Evolutionary conservation across 2,329 filamentous ascomycete species (phyloP).

Genomic region (Zelopaecilomyces penicillatus): DNA sequence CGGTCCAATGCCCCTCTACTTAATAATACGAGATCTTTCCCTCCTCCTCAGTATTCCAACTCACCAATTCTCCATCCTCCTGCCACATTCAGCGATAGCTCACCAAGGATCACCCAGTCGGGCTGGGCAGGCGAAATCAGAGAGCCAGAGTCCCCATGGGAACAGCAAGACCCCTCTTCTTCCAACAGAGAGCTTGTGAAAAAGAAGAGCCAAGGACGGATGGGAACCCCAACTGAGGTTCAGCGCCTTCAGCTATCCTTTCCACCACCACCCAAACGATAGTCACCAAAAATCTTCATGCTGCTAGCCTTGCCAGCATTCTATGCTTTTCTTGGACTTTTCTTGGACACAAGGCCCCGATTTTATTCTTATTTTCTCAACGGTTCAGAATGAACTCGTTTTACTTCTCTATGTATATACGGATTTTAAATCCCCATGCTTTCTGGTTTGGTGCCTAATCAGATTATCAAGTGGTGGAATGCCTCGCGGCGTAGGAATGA

Average conservation of each 20-base stretch:
- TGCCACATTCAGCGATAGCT: background rate
- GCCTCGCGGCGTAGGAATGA: too few species aligned
- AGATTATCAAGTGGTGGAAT: too few species aligned
- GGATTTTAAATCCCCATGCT: too few species aligned
- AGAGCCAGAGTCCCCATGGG: slow-evolving; percentile 1
- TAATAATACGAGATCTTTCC: slow-evolving; percentile 14
- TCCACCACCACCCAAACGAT: slow-evolving; percentile 27
- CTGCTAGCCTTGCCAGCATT: background rate
- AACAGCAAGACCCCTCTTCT: slow-evolving; percentile 1
- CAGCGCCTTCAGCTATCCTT: slow-evolving; percentile 25
- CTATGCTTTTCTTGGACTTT: background rate
- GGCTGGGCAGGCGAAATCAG: slow-evolving; percentile 3
- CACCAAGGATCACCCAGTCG: slow-evolving; percentile 1
- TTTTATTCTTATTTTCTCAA: too few species aligned
- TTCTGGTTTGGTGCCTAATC: too few species aligned
- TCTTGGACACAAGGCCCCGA: too few species aligned
- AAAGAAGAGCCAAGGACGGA: slow-evolving; percentile 2
- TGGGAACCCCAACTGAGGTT: slow-evolving; percentile 4
- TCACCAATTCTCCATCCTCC: background rate
- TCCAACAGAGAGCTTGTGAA: slow-evolving; percentile 1
- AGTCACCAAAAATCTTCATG: background rate
- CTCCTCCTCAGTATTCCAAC: slow-evolving; percentile 11
- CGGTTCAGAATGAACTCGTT: too few species aligned
- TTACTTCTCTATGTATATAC: too few species aligned
- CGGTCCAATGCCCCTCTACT: slow-evolving; percentile 28